These are phyloP conservation scores for Tricholomella constricta DNA, from an alignment of 768 basidiomycete species.

Conservation along the genomic window DNA sequence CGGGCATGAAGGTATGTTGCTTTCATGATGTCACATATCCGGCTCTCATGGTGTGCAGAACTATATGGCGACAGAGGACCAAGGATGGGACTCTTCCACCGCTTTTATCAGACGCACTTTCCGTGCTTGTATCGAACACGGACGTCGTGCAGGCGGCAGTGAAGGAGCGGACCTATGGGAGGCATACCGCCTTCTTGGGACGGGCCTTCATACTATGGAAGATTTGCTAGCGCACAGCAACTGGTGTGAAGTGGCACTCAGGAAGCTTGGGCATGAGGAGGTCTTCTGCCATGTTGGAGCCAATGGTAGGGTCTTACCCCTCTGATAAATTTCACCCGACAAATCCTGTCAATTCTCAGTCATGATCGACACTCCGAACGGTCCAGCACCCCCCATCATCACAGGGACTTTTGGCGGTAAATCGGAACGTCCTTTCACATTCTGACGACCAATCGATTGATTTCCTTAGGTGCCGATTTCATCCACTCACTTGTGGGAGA, in stretches of 20 bases:
- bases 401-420: conserved; percentile 66
- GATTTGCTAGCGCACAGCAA: conserved; percentile 80
- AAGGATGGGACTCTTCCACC: conserved; percentile 75
- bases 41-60: conserved; percentile 46
- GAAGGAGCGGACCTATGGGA: conserved; percentile 62
- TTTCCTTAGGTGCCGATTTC: conserved; percentile 53
- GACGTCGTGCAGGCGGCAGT: conserved; percentile 55
- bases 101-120: conserved; percentile 66
- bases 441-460: neutral
- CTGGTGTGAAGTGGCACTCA: conserved; percentile 75
- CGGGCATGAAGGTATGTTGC: conserved; percentile 71
- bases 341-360: conserved; percentile 29
- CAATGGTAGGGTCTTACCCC: conserved; percentile 33
- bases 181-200: conserved; percentile 72
- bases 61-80: conserved; percentile 72
- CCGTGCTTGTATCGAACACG: conserved; percentile 64
- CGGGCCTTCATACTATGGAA: conserved; percentile 68
- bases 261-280: conserved; percentile 66
- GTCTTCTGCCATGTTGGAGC: conserved; percentile 85
- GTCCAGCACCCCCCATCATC: conserved; percentile 60
- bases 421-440: conserved; percentile 8
- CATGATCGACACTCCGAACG: conserved; percentile 53
- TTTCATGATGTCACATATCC: neutral
- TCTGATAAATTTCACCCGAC: neutral
- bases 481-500: conserved; percentile 66